Conservation (phyloP, 1,139 yeast genomes). For the Hemisphaericaspora subhashii region DNA sequence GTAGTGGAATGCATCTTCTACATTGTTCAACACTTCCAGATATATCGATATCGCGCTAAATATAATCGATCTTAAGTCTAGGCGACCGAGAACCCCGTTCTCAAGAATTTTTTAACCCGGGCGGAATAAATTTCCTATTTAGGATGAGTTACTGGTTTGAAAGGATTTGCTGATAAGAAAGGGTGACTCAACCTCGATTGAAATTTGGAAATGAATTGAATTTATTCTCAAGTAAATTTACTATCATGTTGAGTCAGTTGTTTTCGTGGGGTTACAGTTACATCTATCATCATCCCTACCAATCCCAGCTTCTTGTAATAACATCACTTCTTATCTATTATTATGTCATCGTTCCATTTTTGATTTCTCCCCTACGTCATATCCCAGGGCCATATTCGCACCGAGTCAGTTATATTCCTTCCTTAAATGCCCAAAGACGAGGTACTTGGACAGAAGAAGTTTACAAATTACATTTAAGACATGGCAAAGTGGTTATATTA, state of each 20-base stretch:
- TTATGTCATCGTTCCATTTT: constrained; percentile 44
- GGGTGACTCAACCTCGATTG: no score
- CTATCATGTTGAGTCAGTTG: background rate
- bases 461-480: constrained; percentile 50
- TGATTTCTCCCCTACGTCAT: constrained; percentile 47
- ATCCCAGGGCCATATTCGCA: constrained; percentile 65
- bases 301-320: constrained; percentile 1
- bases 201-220: no score
- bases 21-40: no score
- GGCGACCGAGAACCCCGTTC: no score
- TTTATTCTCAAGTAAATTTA: no score
- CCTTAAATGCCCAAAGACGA: constrained; percentile 52
- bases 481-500: constrained; percentile 61
- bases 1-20: no score
- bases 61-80: no score
- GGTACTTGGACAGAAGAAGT: constrained; percentile 53
- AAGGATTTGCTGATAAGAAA: no score
- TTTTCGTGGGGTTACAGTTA: background rate
- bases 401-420: constrained; percentile 45
- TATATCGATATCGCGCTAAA: no score
- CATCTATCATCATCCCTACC: constrained; percentile 4
- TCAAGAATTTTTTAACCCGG: no score
- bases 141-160: no score
- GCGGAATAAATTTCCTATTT: no score
- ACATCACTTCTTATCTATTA: constrained; percentile 21